phyloP scores from a whole-genome alignment of 2,329 filamentous ascomycete genomes.

The Anisogramma anomala region DNA sequence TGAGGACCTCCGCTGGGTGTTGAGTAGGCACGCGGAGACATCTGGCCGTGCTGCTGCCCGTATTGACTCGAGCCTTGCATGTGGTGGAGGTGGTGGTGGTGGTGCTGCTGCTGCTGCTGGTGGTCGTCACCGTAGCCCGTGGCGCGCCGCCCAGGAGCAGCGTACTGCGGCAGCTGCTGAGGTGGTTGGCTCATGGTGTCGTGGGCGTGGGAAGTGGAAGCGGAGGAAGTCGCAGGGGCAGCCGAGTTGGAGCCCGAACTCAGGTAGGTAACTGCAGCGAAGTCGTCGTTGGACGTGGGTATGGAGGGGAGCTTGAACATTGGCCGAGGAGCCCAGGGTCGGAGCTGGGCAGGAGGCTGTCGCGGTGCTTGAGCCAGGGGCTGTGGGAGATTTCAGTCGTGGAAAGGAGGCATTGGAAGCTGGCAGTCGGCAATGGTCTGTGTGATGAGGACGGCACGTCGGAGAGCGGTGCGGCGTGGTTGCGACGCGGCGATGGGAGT shows the following conservation, averaged over 20 bases:
- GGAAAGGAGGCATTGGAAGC: slow-evolving; percentile 5
- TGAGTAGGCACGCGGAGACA: slow-evolving; percentile 37
- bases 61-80: slow-evolving; percentile 36
- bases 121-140: slow-evolving; percentile 30
- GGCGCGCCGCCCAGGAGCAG: slow-evolving; percentile 25
- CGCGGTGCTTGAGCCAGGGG: slow-evolving; percentile 1
- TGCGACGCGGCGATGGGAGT: not conserved
- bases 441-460: slow-evolving; percentile 1
- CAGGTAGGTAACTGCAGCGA: slow-evolving; percentile 12
- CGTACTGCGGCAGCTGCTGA: slow-evolving; percentile 24
- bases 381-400: not conserved
- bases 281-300: slow-evolving; percentile 14
- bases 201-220: not conserved
- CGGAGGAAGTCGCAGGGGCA: not conserved
- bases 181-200: slow-evolving; percentile 27
- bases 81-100: slow-evolving; percentile 42
- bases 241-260: not conserved
- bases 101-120: slow-evolving; percentile 46
- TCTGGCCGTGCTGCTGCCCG: slow-evolving; percentile 27
- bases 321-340: slow-evolving; percentile 1
- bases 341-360: slow-evolving; percentile 1
- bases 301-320: slow-evolving; percentile 14
- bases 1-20: slow-evolving; percentile 30
- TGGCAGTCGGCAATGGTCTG: slow-evolving; percentile 1
- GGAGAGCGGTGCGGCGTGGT: not conserved